Conservation (phyloP, 257 asterid species). For the Solanum etuberosum region DNA sequence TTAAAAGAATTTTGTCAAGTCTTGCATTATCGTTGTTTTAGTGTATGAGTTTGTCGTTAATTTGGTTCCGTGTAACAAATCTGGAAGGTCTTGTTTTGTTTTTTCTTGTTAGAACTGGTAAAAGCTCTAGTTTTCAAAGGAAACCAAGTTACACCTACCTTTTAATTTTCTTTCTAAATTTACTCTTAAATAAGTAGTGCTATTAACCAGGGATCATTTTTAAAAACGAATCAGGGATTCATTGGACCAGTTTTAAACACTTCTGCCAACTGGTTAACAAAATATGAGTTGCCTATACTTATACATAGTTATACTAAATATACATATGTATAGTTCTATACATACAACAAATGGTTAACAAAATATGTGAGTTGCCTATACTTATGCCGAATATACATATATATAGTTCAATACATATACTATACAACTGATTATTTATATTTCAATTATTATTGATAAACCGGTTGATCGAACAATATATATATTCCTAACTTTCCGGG, state of each 20-base stretch:
- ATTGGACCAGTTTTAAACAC: no score
- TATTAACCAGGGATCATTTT: no score
- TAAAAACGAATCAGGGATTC: no score
- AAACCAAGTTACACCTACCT: no score
- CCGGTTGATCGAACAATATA: accelerated
- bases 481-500: background rate
- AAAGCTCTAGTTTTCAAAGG: background rate
- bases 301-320: no score
- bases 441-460: background rate
- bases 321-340: no score
- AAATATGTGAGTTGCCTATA: no score
- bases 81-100: background rate
- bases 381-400: no score
- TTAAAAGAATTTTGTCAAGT: background rate
- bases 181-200: background rate
- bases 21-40: background rate
- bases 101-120: background rate
- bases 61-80: background rate
- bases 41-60: background rate
- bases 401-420: background rate
- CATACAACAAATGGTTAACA: no score
- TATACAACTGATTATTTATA: no score
- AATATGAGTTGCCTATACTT: no score
- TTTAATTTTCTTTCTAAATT: background rate
- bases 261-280: no score